Conservation (phyloP, 2,329 filamentous ascomycete species). For the Paraphoma sp. region DNA sequence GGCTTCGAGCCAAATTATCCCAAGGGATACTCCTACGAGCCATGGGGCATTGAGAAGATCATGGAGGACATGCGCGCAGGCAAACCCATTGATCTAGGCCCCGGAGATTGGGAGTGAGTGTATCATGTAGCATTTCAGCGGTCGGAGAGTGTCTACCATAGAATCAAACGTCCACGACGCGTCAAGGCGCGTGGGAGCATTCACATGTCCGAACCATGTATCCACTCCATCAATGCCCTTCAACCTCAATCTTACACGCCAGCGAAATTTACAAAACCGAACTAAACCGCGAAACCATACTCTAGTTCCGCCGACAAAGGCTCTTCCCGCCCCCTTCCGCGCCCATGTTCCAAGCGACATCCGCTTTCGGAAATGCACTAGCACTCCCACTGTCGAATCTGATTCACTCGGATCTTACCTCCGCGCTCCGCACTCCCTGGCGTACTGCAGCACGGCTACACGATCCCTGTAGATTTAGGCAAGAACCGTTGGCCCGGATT, state of each 20-base stretch:
- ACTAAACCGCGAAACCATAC: not conserved
- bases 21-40: slow-evolving; percentile 49
- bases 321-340: not conserved
- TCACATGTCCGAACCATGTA: not conserved
- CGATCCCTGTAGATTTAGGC: not conserved
- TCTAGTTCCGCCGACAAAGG: not conserved
- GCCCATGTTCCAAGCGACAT: not conserved
- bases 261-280: not conserved
- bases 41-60: slow-evolving; percentile 53
- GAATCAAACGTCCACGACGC: too few relatives aligned
- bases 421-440: not conserved
- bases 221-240: too few relatives aligned
- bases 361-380: not conserved
- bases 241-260: too few relatives aligned
- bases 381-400: not conserved
- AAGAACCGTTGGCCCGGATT: not conserved
- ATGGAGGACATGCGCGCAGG: slow-evolving; percentile 49
- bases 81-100: slow-evolving; percentile 40
- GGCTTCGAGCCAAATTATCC: slow-evolving; percentile 54
- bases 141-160: too few relatives aligned
- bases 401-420: not conserved
- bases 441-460: not conserved
- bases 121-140: too few relatives aligned
- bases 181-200: too few relatives aligned
- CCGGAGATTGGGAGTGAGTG: slow-evolving; percentile 45